Conservation (phyloP, 768 basidiomycete genomes). For the Kondoa subrosea region DNA sequence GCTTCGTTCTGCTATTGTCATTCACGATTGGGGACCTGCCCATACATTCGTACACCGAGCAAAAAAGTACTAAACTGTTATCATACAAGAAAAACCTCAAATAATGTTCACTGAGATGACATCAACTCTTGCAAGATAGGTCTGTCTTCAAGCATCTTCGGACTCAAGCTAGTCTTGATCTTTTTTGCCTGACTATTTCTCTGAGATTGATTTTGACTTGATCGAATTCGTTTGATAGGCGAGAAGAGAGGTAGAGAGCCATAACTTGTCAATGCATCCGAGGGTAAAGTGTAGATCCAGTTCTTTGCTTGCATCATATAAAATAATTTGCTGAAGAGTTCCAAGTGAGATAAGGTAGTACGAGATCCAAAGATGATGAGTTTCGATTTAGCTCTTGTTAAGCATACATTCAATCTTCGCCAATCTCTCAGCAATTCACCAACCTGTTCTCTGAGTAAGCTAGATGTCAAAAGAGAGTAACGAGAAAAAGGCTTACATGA, state of each 20-base stretch:
- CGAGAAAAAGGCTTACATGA: conserved; percentile 39
- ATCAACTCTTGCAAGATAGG: not conserved
- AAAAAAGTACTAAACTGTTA: too few relatives aligned
- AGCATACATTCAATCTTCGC: conserved; percentile 89
- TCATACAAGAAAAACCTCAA: too few relatives aligned
- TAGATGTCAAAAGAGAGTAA: not conserved
- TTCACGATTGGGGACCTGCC: too few relatives aligned
- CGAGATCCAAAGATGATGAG: conserved; percentile 78
- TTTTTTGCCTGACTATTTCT: not conserved
- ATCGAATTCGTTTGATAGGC: not conserved
- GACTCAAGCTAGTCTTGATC: not conserved
- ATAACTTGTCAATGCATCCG: conserved; percentile 47
- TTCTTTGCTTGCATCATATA: conserved; percentile 49
- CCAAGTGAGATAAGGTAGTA: conserved; percentile 49
- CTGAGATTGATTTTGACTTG: not conserved
- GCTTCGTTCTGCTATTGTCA: too few relatives aligned
- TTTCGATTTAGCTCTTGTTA: conserved; percentile 81
- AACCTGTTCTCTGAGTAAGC: conserved; percentile 38
- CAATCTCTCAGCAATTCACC: conserved; percentile 90
- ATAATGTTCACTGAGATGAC: not conserved
- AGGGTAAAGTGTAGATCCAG: conserved; percentile 54
- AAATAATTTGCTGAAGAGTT: conserved; percentile 45
- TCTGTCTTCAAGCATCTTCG: not conserved
- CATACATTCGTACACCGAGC: too few relatives aligned
- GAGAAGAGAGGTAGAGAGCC: conserved; percentile 2